Base-by-base conservation (phyloP, 768 basidiomycete genomes). In the Austroboletus eburneus region DNA sequence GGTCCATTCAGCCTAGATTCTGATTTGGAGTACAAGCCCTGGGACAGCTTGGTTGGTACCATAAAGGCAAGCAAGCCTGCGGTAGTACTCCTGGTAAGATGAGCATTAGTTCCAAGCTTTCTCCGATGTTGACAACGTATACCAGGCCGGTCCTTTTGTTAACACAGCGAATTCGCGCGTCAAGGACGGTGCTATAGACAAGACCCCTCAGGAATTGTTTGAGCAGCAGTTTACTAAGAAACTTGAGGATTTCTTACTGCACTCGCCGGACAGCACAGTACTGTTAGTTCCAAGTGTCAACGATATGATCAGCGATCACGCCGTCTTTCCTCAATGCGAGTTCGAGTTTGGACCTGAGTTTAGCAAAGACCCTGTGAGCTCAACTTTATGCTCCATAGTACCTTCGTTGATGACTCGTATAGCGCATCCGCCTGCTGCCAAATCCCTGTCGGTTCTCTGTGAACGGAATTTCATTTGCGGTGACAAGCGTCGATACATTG, bases 91-190 rank as follows among this genome's bases (percentile, higher is more conserved):
- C 71, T 99, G 45, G 95, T 95, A 61, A 27, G 73, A 55, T 1
- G 10, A 12, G 8, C 10, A 33, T 46, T 35, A 16, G 39, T 27
- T 21, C 27, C 44, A 16, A 43, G 42, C 20, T 7, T 2, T 36
- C 35, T 33, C 27, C 47, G 6, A 45, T 16, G 21, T 43, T 39
- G 34, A 13, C 9, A 8, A 14, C 38, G 45, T 29, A 41, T 30
- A 32, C 25, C 51, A 99, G 95, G 68, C 91, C 24, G 96, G 96
- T 1, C 96, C 96, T 2, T 99, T 98, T 62, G 69, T 98, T 35
- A 92, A 97, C 54, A 67, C 78, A 0, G 64, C 74, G 16, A 91
- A 98, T 63, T 79, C 86, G 2, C 70, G 74, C 42, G 78, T 98
- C 53, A 83, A 80, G 60, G 66, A 72, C 4, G 96, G 95, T 6